Conservation (phyloP, 2,329 filamentous ascomycete genomes). For the Paecilomyces sp. region DNA sequence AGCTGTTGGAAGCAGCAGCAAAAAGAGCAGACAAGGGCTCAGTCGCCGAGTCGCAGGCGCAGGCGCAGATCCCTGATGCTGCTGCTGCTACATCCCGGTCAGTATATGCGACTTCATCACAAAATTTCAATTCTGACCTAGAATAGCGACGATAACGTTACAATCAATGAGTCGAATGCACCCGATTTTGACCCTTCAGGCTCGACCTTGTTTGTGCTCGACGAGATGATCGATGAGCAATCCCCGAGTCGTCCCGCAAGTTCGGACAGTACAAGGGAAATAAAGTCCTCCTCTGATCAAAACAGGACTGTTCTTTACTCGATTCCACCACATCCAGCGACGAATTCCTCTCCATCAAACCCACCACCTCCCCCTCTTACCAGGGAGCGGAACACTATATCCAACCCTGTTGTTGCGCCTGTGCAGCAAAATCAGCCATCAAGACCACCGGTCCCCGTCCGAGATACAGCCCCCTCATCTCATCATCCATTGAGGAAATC, state of each 20-base stretch:
- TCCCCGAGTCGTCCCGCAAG: background rate
- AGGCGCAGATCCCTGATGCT: background rate
- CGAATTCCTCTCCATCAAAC: background rate
- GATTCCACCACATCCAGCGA: background rate
- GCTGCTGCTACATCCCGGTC: conserved; percentile 12
- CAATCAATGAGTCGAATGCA: conserved; percentile 4
- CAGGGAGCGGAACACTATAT: background rate
- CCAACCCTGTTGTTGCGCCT: background rate
- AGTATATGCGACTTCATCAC: conserved; percentile 16
- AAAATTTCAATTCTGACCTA: background rate
- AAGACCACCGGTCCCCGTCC: background rate
- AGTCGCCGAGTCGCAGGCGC: conserved; percentile 3
- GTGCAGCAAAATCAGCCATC: background rate
- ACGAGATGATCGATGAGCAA: conserved; percentile 12
- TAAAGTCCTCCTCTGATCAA: background rate
- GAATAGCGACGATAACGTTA: background rate
- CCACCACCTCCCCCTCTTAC: background rate
- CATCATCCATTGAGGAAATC: background rate
- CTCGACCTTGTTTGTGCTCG: conserved; percentile 21
- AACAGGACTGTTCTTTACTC: background rate
- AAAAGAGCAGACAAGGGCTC: conserved; percentile 3
- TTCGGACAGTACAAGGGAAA: background rate
- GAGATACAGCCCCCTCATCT: background rate
- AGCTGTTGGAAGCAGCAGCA: conserved; percentile 16
- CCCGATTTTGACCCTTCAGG: conserved; percentile 19